phyloP scores from a whole-genome alignment of 2,329 filamentous ascomycete genomes.

The Penicillium sp. region DNA sequence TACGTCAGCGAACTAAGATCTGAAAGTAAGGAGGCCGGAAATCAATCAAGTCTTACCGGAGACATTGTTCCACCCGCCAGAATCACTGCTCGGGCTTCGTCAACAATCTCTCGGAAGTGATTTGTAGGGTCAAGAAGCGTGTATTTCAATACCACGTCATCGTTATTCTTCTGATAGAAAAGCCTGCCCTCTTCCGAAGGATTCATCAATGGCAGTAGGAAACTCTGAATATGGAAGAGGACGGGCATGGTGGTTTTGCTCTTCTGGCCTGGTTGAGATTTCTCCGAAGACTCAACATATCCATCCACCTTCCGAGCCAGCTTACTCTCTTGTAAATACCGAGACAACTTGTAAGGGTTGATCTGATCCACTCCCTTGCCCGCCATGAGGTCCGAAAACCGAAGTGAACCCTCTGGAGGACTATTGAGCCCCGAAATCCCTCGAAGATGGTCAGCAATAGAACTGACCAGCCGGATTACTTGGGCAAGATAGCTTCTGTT shows the following conservation, averaged over 20 bases:
- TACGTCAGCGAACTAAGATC: conserved; percentile 6
- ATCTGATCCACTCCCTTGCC: conserved; percentile 92
- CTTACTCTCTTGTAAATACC: conserved; percentile 88
- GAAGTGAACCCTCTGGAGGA: conserved; percentile 65
- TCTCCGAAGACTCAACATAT: conserved; percentile 68
- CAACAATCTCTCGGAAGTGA: conserved; percentile 84
- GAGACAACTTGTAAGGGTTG: conserved; percentile 84
- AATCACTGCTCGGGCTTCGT: conserved; percentile 81
- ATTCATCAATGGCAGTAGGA: conserved; percentile 83
- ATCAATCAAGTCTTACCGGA: conserved; percentile 53
- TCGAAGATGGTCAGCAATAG: conserved; percentile 69
- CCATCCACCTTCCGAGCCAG: conserved; percentile 92
- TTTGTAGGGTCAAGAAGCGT: conserved; percentile 87
- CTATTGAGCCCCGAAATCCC: conserved; percentile 43
- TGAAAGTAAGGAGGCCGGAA: background rate
- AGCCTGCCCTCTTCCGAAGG: conserved; percentile 68
- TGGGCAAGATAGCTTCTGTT: conserved; percentile 91
- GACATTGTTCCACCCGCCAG: conserved; percentile 97
- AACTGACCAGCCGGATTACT: conserved; percentile 78
- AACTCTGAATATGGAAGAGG: conserved; percentile 63
- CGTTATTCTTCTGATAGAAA: conserved; percentile 54
- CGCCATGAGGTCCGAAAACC: conserved; percentile 70
- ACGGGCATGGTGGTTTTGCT: conserved; percentile 49
- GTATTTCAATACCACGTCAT: conserved; percentile 69
- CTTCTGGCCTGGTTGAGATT: conserved; percentile 41